phyloP scores from a whole-genome alignment of 78 protist genomes.

The Planoprotostelium fungivorum region DNA sequence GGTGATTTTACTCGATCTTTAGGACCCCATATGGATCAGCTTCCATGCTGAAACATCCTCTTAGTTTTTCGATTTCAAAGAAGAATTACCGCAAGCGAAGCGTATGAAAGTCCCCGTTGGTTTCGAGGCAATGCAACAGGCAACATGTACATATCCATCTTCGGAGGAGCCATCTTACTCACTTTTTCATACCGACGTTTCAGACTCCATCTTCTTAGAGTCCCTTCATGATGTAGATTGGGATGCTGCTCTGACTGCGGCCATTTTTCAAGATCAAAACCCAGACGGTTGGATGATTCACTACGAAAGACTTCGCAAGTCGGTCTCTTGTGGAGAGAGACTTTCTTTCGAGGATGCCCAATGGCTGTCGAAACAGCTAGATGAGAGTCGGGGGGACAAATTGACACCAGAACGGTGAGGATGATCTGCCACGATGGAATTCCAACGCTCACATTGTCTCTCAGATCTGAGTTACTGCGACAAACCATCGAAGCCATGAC shows the following conservation, averaged over 20 bases:
- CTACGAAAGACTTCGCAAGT: not conserved
- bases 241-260: not conserved
- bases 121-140: too few relatives aligned
- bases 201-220: too few relatives aligned
- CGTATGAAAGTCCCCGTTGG: too few relatives aligned
- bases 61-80: too few relatives aligned
- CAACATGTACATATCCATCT: too few relatives aligned
- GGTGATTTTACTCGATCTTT: too few relatives aligned
- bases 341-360: not conserved
- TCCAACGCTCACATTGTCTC: not conserved
- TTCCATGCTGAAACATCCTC: too few relatives aligned
- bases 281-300: not conserved
- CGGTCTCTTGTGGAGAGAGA: not conserved
- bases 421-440: not conserved
- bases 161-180: too few relatives aligned
- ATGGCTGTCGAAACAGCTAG: not conserved
- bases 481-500: not conserved
- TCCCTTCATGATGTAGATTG: not conserved
- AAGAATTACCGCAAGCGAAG: too few relatives aligned
- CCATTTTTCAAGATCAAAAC: not conserved
- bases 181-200: too few relatives aligned
- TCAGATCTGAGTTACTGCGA: not conserved
- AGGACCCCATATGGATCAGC: too few relatives aligned
- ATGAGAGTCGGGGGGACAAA: not conserved
- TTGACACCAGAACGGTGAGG: not conserved